Evolutionary conservation across 768 basidiomycete species (phyloP).

Genomic region (Podaxis carcinomalis): DNA sequence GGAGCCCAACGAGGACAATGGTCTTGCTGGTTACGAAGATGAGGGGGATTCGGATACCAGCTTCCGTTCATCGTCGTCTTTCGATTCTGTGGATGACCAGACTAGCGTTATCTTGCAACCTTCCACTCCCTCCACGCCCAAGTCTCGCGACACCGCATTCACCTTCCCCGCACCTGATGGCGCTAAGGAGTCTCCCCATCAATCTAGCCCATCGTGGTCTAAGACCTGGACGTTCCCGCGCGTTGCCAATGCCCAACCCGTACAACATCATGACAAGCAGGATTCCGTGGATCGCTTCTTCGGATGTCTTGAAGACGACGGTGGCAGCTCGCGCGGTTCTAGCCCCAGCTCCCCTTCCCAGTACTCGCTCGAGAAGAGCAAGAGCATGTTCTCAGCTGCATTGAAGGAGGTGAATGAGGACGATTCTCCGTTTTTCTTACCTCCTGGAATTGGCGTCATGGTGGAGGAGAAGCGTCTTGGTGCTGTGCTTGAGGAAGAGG

Average conservation of each 20-base stretch:
- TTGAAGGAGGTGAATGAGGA: constrained; percentile 50
- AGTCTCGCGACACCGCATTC: constrained; percentile 12
- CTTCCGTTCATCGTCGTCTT: constrained; percentile 48
- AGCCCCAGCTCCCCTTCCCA: constrained; percentile 40
- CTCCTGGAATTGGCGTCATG: constrained; percentile 33
- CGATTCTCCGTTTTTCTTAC: constrained; percentile 44
- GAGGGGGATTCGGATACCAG: constrained; percentile 56
- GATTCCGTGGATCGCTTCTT: constrained; percentile 77
- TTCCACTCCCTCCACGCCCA: constrained; percentile 18
- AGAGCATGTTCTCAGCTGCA: constrained; percentile 53
- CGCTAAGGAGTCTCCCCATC: constrained; percentile 26
- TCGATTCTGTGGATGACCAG: constrained; percentile 47
- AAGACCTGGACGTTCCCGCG: constrained; percentile 67
- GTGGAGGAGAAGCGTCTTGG: constrained; percentile 43
- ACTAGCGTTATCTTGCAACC: neutral
- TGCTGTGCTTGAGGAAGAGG: constrained; percentile 26
- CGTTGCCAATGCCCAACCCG: neutral
- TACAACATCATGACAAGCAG: constrained; percentile 16
- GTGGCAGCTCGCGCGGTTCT: constrained; percentile 27
- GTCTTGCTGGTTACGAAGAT: constrained; percentile 64
- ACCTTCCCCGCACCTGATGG: neutral
- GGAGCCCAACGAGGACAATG: constrained; percentile 46
- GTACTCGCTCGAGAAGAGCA: constrained; percentile 52
- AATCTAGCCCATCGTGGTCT: constrained; percentile 45
- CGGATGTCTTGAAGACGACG: constrained; percentile 60